Conservation (phyloP, 202 grass and related monocot genomes). For the Brachypodium distachyon region DNA sequence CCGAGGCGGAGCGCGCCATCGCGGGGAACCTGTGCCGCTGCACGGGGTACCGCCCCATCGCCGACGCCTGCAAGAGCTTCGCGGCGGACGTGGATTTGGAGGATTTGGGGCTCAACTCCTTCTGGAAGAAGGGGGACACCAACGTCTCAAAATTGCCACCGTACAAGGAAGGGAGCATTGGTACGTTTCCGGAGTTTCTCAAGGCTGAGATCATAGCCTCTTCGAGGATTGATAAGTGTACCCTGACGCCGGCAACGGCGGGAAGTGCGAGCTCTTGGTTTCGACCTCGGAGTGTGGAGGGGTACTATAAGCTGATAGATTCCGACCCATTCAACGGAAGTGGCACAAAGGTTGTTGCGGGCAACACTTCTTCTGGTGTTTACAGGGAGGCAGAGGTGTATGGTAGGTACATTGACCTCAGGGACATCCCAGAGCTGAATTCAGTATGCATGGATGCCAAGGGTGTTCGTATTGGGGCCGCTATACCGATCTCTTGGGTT, state of each 20-base stretch:
- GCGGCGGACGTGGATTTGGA: constrained; percentile 79
- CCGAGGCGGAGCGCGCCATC: constrained; percentile 60
- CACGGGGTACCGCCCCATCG: constrained; percentile 86
- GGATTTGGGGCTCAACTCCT: constrained; percentile 78
- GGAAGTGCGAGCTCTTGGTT: constrained; percentile 31
- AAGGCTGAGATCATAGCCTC: constrained; percentile 60
- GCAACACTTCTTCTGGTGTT: constrained; percentile 78
- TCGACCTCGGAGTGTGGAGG: constrained; percentile 42
- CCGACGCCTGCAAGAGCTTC: constrained; percentile 94
- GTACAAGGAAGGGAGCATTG: constrained; percentile 34
- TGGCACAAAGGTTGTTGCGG: constrained; percentile 57
- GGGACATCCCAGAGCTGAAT: constrained; percentile 55
- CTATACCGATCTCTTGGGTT: constrained; percentile 44
- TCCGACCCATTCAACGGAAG: constrained; percentile 17
- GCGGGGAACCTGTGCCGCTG: constrained; percentile 83
- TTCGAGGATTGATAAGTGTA: neutral
- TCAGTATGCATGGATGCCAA: constrained; percentile 28
- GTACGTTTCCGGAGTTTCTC: constrained; percentile 65
- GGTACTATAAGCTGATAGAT: constrained; percentile 43
- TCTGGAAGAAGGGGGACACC: constrained; percentile 68
- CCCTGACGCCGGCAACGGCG: neutral
- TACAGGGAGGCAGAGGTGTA: constrained; percentile 68
- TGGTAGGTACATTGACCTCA: constrained; percentile 66
- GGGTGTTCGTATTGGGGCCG: constrained; percentile 66
- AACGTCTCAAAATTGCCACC: constrained; percentile 36